Evolutionary conservation across 345 rosid species (phyloP).

Genomic region (Gossypium longicalyx): DNA sequence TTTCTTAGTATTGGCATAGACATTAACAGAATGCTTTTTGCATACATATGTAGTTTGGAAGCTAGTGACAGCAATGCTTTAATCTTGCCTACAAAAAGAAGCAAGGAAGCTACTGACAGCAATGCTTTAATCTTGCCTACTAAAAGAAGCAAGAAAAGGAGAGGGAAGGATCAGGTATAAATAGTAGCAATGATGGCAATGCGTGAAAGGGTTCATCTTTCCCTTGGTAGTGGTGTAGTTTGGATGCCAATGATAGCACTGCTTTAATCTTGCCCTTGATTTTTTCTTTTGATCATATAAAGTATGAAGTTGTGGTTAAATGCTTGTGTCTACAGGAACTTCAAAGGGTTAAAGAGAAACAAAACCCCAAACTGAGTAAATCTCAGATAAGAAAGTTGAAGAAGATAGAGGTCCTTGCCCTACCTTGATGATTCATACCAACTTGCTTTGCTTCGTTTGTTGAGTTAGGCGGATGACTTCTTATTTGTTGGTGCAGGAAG

Average conservation of each 20-base stretch:
- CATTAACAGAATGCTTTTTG: not conserved
- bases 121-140: slow-evolving; percentile 5
- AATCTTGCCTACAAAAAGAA: not conserved
- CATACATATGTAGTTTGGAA: not conserved
- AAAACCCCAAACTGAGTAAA: slow-evolving; percentile 37
- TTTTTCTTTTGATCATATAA: not conserved
- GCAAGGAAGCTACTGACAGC: slow-evolving; percentile 2
- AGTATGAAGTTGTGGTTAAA: not conserved
- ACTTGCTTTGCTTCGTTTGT: not conserved
- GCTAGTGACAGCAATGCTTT: slow-evolving; percentile 1
- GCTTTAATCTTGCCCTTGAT: not conserved
- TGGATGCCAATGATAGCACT: not conserved
- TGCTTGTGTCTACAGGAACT: not conserved
- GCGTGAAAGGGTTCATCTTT: not conserved
- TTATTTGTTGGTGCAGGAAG: slow-evolving; percentile 41
- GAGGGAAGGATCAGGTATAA: not conserved
- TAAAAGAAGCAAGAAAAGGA: slow-evolving; percentile 8
- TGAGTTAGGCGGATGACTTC: not conserved
- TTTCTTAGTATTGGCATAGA: not conserved
- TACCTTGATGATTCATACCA: not conserved
- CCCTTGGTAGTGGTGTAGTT: not conserved
- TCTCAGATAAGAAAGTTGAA: slow-evolving; percentile 61
- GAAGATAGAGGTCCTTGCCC: slow-evolving; percentile 54
- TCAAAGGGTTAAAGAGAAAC: slow-evolving; percentile 15
- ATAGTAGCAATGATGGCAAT: not conserved